A percentile compares a stretch with the other conserved stretches of the same genome.
Conservation (phyloP, 2,329 filamentous ascomycete species). For the Teratosphaeria nubilosa region DNA sequence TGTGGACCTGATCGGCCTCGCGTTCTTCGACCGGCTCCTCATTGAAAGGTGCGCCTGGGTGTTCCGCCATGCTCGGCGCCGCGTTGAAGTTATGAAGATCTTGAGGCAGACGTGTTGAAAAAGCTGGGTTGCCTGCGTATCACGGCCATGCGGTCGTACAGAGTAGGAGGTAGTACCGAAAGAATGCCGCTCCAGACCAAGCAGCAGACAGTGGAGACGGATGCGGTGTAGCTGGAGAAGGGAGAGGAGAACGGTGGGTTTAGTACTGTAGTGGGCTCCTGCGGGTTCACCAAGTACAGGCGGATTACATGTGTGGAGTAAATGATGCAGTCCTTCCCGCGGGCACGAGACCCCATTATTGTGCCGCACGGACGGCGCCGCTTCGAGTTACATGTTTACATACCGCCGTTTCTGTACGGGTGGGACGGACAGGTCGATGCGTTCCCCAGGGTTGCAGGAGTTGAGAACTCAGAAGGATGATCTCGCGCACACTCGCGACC, state of each 20-base stretch:
- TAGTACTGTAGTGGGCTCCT: not conserved
- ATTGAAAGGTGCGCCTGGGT: conserved; percentile 13
- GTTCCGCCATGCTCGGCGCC: conserved; percentile 3
- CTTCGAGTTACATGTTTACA: not conserved
- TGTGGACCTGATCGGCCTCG: conserved; percentile 12
- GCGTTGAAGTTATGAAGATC: not conserved
- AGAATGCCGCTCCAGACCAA: not conserved
- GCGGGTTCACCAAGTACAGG: not conserved
- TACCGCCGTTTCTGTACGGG: too few species aligned
- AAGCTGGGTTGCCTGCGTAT: not conserved
- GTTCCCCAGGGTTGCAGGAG: not conserved
- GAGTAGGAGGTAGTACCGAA: not conserved
- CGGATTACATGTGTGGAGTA: not conserved
- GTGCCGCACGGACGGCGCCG: not conserved
- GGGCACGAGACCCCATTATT: not conserved
- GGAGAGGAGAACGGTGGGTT: not conserved
- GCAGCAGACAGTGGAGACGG: not conserved
- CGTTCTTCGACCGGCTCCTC: conserved; percentile 11
- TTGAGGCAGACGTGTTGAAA: not conserved
- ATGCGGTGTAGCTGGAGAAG: not conserved
- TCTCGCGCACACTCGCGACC: not conserved
- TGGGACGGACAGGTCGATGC: not conserved
- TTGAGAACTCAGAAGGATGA: not conserved
- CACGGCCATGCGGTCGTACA: not conserved
- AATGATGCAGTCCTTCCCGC: not conserved